Percentiles rank a stretch among this genome's conserved stretches.
Conservation (phyloP, 2,329 filamentous ascomycete genomes). For the Colletotrichum sublineola region DNA sequence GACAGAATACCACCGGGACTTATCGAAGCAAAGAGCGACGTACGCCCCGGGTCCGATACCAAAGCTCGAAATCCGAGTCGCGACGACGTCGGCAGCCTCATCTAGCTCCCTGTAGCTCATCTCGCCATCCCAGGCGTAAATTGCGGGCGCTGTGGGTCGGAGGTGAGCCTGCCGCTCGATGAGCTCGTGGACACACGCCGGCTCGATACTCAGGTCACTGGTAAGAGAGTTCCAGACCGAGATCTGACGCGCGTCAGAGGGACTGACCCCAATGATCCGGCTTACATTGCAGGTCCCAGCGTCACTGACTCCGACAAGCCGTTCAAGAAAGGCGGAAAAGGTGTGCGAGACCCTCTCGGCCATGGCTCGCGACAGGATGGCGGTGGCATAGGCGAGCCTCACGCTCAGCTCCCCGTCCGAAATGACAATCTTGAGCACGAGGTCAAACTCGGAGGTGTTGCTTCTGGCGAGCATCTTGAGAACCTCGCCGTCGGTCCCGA, state of each 20-base stretch:
- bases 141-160: conserved; percentile 40
- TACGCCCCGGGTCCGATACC: conserved; percentile 44
- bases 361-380: conserved; percentile 12
- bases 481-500: not conserved
- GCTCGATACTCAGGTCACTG: accelerated
- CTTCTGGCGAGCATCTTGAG: conserved; percentile 17
- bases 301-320: not conserved
- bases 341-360: conserved; percentile 18
- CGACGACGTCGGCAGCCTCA: conserved; percentile 12
- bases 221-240: not conserved
- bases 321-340: conserved; percentile 17
- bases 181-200: conserved; percentile 43
- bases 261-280: not conserved
- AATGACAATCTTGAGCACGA: conserved; percentile 25
- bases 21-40: conserved; percentile 48
- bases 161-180: conserved; percentile 35
- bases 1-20: conserved; percentile 47
- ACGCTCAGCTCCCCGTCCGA: conserved; percentile 21
- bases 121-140: conserved; percentile 43
- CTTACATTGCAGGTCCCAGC: not conserved
- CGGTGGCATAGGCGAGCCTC: conserved; percentile 10
- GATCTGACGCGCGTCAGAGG: not conserved
- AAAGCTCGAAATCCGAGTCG: conserved; percentile 14
- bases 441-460: conserved; percentile 32
- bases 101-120: conserved; percentile 37